Conservation (phyloP, 164 flowering plant species). For the Aristolochia fimbriata region DNA sequence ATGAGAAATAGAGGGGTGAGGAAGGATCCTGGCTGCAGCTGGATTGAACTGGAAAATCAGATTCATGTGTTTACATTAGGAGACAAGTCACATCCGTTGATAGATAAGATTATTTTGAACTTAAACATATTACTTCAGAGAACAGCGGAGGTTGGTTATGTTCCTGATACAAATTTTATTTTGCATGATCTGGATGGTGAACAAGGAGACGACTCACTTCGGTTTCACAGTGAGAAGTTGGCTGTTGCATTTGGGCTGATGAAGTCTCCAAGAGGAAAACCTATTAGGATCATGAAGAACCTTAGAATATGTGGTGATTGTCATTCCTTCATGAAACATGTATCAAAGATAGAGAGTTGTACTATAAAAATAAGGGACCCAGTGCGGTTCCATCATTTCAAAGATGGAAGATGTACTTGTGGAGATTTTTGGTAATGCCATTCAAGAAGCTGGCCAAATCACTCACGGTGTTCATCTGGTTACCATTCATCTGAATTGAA, state of each 20-base stretch:
- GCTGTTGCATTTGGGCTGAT: conserved; percentile 69
- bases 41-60: conserved; percentile 56
- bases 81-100: conserved; percentile 56
- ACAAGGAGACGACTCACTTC: conserved; percentile 59
- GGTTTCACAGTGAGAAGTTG: conserved; percentile 72
- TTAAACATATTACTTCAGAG: conserved; percentile 36
- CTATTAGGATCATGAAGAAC: conserved; percentile 68
- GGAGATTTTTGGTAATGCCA: conserved; percentile 69
- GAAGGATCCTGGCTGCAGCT: conserved; percentile 91
- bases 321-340: conserved; percentile 60
- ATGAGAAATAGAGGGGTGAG: conserved; percentile 48
- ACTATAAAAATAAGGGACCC: conserved; percentile 61
- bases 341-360: conserved; percentile 36
- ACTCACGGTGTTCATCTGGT: no score
- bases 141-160: conserved; percentile 48
- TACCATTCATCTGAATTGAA: no score
- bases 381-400: conserved; percentile 73
- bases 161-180: conserved; percentile 62
- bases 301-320: conserved; percentile 84
- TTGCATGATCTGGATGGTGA: conserved; percentile 79
- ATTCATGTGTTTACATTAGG: conserved; percentile 60
- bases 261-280: conserved; percentile 35
- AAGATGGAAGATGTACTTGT: conserved; percentile 62
- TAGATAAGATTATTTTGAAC: conserved; percentile 25
- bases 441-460: no score